Evolutionary conservation across 352 stramenopile genomes (phyloP).

Genomic region (Phytopythium aichiense): DNA sequence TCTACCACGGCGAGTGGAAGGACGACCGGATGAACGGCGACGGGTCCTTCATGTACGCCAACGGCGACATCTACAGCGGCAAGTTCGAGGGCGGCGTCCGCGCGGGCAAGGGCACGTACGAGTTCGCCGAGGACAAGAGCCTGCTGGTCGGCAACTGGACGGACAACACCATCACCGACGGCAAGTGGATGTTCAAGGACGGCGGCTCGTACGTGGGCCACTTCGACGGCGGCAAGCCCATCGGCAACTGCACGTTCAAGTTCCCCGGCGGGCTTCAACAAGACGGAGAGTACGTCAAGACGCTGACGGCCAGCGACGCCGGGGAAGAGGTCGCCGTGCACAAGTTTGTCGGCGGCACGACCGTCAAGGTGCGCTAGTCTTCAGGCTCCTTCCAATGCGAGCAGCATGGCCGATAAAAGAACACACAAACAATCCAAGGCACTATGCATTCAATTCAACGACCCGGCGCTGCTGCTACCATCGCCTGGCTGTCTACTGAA

Average conservation of each 20-base stretch:
- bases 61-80: slow-evolving; percentile 90
- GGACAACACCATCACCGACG: slow-evolving; percentile 82
- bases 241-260: slow-evolving; percentile 84
- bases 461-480: neutral
- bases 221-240: slow-evolving; percentile 85
- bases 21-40: slow-evolving; percentile 84
- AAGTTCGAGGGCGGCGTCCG: slow-evolving; percentile 80
- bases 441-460: slow-evolving; percentile 18
- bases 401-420: neutral
- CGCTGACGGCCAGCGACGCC: slow-evolving; percentile 29
- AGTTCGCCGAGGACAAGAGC: slow-evolving; percentile 81
- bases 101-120: slow-evolving; percentile 85
- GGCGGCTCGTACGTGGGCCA: slow-evolving; percentile 74
- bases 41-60: slow-evolving; percentile 90
- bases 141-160: slow-evolving; percentile 85
- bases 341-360: slow-evolving; percentile 68
- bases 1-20: slow-evolving; percentile 89
- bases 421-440: neutral
- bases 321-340: slow-evolving; percentile 49
- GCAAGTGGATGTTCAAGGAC: slow-evolving; percentile 91
- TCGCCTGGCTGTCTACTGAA: slow-evolving; percentile 42
- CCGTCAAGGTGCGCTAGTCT: slow-evolving; percentile 63
- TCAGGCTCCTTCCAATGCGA: neutral
- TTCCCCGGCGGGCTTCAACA: slow-evolving; percentile 86
- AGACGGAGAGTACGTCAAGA: slow-evolving; percentile 80